Percentiles rank a stretch among this genome's conserved stretches.
These are phyloP conservation scores for Actinomucor elegans DNA, from an alignment of 371 early-diverging fungal species.

Conservation along the genomic window DNA sequence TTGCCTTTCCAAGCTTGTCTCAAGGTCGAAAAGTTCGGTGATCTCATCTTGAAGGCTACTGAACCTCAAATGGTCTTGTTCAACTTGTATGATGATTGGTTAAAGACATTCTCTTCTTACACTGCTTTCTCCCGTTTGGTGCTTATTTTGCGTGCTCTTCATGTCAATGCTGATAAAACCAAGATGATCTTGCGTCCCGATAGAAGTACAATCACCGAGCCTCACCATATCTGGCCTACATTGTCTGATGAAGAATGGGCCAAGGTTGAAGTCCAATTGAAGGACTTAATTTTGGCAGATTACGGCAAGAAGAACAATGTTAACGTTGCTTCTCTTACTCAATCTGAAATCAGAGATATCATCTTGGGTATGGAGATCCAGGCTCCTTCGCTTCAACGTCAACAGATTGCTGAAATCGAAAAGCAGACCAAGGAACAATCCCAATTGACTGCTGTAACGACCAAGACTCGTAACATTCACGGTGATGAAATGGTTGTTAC, in stretches of 20 bases:
- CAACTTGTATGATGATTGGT: slow-evolving; percentile 96
- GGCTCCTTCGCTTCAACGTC: slow-evolving; percentile 95
- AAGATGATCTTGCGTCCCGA: slow-evolving; percentile 95
- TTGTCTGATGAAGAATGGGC: slow-evolving; percentile 98
- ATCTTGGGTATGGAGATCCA: slow-evolving; percentile 99
- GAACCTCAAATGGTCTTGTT: slow-evolving; percentile 95
- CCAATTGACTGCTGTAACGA: slow-evolving; percentile 94
- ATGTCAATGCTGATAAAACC: slow-evolving; percentile 95
- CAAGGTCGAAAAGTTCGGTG: slow-evolving; percentile 98
- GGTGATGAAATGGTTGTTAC: slow-evolving; percentile 98
- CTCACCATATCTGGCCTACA: slow-evolving; percentile 97
- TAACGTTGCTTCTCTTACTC: slow-evolving; percentile 94
- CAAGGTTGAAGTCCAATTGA: slow-evolving; percentile 92
- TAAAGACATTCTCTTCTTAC: slow-evolving; percentile 90
- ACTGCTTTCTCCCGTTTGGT: slow-evolving; percentile 98
- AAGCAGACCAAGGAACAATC: slow-evolving; percentile 92
- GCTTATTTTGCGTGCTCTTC: slow-evolving; percentile 94
- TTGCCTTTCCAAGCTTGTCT: slow-evolving; percentile 97
- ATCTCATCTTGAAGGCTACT: slow-evolving; percentile 94
- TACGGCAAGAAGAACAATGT: slow-evolving; percentile 99
- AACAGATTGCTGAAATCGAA: slow-evolving; percentile 96
- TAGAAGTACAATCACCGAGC: slow-evolving; percentile 89
- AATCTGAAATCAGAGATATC: slow-evolving; percentile 98
- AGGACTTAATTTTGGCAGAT: slow-evolving; percentile 97
- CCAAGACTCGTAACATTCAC: slow-evolving; percentile 94